These are phyloP conservation scores for Kodamaea kaohsiungensis DNA, from an alignment of 805 yeast genomes.

Conservation along the genomic window DNA sequence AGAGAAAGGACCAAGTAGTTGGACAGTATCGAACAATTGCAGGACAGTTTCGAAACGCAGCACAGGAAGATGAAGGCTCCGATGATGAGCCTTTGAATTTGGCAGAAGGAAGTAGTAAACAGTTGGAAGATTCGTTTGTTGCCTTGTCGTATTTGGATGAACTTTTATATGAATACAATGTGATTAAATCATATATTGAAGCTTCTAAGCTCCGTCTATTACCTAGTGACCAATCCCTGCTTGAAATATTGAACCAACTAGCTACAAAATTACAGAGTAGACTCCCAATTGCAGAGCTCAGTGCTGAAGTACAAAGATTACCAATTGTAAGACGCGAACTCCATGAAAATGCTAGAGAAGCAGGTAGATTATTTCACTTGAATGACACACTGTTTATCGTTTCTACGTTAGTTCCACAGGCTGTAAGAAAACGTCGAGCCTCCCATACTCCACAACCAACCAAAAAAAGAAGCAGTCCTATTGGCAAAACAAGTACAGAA, in stretches of 20 bases:
- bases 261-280: conserved; percentile 21
- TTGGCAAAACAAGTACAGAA: not conserved
- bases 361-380: conserved; percentile 26
- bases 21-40: conserved; percentile 15
- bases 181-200: conserved; percentile 26
- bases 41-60: conserved; percentile 4
- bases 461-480: not conserved
- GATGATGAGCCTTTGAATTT: not conserved
- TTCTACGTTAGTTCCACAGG: not conserved
- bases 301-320: conserved; percentile 20
- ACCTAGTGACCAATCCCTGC: conserved; percentile 7
- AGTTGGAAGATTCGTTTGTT: conserved; percentile 15
- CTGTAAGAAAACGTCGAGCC: not conserved
- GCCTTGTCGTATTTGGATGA: conserved; percentile 28
- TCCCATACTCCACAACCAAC: not conserved
- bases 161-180: conserved; percentile 25
- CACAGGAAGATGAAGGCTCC: not conserved
- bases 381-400: conserved; percentile 1
- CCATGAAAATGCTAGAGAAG: conserved; percentile 32
- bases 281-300: conserved; percentile 24
- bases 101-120: not conserved
- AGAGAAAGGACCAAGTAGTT: conserved; percentile 16
- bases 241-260: conserved; percentile 18
- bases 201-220: conserved; percentile 14
- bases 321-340: conserved; percentile 31